phyloP scores from a whole-genome alignment of 2,329 filamentous ascomycete species.

The Paecilomyces sp. region DNA sequence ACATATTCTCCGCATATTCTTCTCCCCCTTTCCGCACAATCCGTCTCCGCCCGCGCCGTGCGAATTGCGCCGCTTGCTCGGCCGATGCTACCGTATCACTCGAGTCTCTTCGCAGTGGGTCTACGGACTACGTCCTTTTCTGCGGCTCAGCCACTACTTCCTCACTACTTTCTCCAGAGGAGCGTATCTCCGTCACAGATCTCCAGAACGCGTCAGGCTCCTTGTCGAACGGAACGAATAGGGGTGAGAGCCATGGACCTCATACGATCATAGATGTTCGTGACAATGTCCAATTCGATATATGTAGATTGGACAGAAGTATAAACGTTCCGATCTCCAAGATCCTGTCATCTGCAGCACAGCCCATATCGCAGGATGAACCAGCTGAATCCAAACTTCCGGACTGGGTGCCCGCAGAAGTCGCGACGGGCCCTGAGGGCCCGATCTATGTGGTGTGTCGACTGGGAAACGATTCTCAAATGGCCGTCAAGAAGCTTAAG shows the following conservation, averaged over 20 bases:
- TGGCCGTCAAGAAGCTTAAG: slow-evolving; percentile 36
- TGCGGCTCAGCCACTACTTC: slow-evolving; percentile 60
- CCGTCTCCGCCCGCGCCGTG: slow-evolving; percentile 61
- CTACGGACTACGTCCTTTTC: slow-evolving; percentile 77
- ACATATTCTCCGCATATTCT: slow-evolving; percentile 39
- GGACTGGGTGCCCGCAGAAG: slow-evolving; percentile 20
- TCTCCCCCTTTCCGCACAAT: slow-evolving; percentile 61
- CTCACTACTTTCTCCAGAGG: slow-evolving; percentile 51
- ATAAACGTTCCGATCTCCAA: slow-evolving; percentile 50
- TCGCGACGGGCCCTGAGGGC: slow-evolving; percentile 15
- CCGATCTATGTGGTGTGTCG: slow-evolving; percentile 41
- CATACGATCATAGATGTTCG: slow-evolving; percentile 74
- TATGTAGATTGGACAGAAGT: slow-evolving; percentile 68
- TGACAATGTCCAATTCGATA: slow-evolving; percentile 74
- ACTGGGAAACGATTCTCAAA: slow-evolving; percentile 43
- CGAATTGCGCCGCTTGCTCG: slow-evolving; percentile 72
- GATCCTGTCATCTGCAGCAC: slow-evolving; percentile 24
- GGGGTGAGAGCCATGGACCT: background rate
- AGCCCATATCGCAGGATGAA: background rate
- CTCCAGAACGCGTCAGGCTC: slow-evolving; percentile 38
- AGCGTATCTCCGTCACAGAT: slow-evolving; percentile 60
- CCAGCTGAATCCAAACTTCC: slow-evolving; percentile 7
- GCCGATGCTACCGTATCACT: slow-evolving; percentile 54
- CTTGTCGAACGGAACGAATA: slow-evolving; percentile 1
- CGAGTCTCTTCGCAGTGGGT: slow-evolving; percentile 55